Evolutionary conservation across 2,329 filamentous ascomycete species (phyloP), one percentile per base, ranked within the genome.

Genomic region (Blumeria hordei): DNA sequence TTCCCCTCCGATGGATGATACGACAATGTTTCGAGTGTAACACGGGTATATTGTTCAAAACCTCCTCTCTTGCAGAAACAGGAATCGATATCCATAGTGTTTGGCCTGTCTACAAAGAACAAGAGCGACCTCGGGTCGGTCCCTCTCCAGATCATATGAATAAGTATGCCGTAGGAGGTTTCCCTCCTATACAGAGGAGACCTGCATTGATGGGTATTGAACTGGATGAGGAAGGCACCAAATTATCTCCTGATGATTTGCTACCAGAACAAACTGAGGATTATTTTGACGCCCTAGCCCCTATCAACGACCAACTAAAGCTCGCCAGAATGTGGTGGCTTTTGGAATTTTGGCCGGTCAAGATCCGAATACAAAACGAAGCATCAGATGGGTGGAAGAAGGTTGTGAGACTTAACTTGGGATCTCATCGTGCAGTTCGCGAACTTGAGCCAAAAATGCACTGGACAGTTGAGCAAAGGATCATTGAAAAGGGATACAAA

Each of bases 1-100:
- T 71, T 12, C 70, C 70, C 5, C 64, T 72, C 3, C 66, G 70
- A 2, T 72, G 70, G 70, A 72, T 72, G 70, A 64, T 72, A 10
- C 65, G 70, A 18, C 69, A 72, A 59, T 69, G 67, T 56, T 72
- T 72, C 58, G 68, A 70, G 58, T 71, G 69, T 62, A 61, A 71
- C 53, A 71, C 70, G 0, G 70, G 69, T 1, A 71, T 72, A 37
- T 59, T 70, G 16, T 71, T 71, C 63, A 64, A 66, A 41, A 65
- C 67, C 0, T 63, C 64, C 6, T 58, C 60, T 2, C 65, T 72
- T 1, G 69, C 68, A 16, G 68, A 70, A 52, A 62, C 65, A 18
- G 70, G 70, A 0, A 58, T 71, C 2, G 70, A 72, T 55, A 63
- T 72, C 0, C 66, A 67, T 14, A 67, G 65, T 3, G 60, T 72